Base-by-base conservation (phyloP, 768 basidiomycete genomes). In the Pleurotus giganteus region DNA sequence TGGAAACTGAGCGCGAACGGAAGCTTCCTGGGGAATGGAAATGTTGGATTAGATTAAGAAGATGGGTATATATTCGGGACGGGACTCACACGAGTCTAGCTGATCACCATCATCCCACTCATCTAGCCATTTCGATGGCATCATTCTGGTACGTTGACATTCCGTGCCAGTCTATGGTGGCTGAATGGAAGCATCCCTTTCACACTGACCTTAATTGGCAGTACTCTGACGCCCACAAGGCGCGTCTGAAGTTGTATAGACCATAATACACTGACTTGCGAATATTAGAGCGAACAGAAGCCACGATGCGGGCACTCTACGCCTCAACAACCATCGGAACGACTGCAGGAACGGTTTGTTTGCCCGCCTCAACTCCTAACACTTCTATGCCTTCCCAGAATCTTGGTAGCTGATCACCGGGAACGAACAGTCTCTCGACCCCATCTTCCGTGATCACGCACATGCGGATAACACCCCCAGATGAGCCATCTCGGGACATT, bases 401-500 rank as follows among this genome's bases (percentile, higher is more conserved):
- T 63, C 73, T 84, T 39, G 94, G 94, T 44, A 98, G 80, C 63
- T 93, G 76, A 69, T 96, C 80, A 2, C 95, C 96, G 8, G 95
- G 92, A 2, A 98, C 81, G 66, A 99, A 99, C 60, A 94, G 66
- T 57, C 96, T 77, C 75, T 98, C 94, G 13, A 97, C 95, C 17
- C 84, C 85, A 49, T 87, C 91, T 69, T 95, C 86, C 5, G 91
- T 95, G 70, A 98, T 98, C 28, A 99, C 90, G 63, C 91, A 92
- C 91, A 98, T 92, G 42, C 97, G 89, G 61, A 99, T 94, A 44
- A 91, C 90, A 66, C 97, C 97, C 55, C 97, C 97, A 53, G 97
- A 98, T 0, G 94, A 97, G 4, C 97, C 96, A 69, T 99, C 97
- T 69, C 97, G 85, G 43, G 92, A 84, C 97, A 98, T 99, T 0